Evolutionary conservation across 257 asterid species (phyloP).

Genomic region (Apocynum venetum): DNA sequence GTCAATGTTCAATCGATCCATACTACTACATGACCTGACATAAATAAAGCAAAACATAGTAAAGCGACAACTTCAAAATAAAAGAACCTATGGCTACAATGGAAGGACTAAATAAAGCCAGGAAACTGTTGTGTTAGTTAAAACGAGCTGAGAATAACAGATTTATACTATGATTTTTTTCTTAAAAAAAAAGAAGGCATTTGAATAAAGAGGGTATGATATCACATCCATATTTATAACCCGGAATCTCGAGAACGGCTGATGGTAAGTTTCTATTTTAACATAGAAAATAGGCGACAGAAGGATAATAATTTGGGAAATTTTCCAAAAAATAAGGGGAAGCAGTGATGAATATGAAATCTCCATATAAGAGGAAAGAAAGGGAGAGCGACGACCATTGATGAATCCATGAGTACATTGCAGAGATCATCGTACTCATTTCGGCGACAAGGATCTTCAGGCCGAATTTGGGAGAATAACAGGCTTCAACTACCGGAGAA

Average conservation of each 20-base stretch:
- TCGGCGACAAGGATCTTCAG: slow-evolving; percentile 79
- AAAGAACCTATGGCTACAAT: neutral
- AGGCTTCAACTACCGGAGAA: slow-evolving; percentile 10
- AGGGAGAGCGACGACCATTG: neutral
- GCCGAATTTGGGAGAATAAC: slow-evolving; percentile 50
- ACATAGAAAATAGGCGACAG: neutral
- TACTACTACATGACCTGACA: neutral
- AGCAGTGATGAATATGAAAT: neutral
- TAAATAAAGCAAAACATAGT: neutral
- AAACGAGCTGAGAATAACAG: neutral
- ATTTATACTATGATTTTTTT: neutral
- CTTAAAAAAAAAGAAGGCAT: too few relatives aligned
- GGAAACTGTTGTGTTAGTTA: slow-evolving; percentile 28
- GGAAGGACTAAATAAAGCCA: neutral
- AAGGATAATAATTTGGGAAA: neutral
- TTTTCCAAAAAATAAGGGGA: neutral
- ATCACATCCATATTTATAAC: neutral
- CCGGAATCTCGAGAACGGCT: neutral
- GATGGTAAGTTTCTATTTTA: neutral
- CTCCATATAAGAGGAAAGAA: neutral
- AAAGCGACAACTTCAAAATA: neutral
- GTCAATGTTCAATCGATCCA: neutral
- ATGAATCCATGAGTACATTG: slow-evolving; percentile 45
- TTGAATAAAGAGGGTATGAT: neutral
- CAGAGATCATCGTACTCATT: slow-evolving; percentile 65